Evolutionary conservation across 352 stramenopile species (phyloP), one percentile per base, ranked within the genome.

Genomic region (Pythium aquatile): DNA sequence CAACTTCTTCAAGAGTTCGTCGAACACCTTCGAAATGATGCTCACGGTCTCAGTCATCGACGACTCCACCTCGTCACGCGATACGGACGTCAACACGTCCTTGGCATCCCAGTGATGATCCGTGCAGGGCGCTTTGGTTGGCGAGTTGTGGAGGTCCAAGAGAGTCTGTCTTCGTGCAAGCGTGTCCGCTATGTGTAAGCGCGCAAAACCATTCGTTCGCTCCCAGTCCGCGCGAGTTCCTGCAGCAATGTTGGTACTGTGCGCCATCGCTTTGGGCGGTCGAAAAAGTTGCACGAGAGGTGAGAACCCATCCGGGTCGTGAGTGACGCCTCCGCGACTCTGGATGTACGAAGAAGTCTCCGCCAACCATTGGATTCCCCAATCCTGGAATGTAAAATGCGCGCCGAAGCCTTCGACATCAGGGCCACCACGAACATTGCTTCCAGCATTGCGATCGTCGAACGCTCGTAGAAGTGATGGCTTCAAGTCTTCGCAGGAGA

Each of bases 1-100:
- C 13, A 89, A 33, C 26, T 68, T 78, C 46, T 39, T 70, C 14
- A 66, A 75, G 33, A 87, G 66, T 44, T 83, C 69, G 10, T 65
- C 63, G n/a, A 91, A 17, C 20, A 91, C 52, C 7, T 69, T 56
- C 14, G 61, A 66, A 52, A 89, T 79, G 9, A 26, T 55, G 6
- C 30, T 37, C 17, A 49, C 17, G 11, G 61, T 37, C n/a, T 58
- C 40, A 4, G 9, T 16, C 26, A 55, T 61, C 5, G 63, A 61
- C 17, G 51, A 33, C 3, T 65, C 51, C 5, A 61, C 11, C 3
- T 53, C 49, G 7, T 57, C 24, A 35, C 46, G 20, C 17, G 39
- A 60, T 16, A 46, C 35, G 7, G 63, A 61, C 5, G 24, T 24
- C 26, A 39, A 26, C 11, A 60, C 16, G 5, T 60, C 37, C n/a